Percentiles rank a stretch among this genome's conserved stretches.
Conservation (phyloP, 2,329 filamentous ascomycete genomes). For the Bretziella fagacearum region DNA sequence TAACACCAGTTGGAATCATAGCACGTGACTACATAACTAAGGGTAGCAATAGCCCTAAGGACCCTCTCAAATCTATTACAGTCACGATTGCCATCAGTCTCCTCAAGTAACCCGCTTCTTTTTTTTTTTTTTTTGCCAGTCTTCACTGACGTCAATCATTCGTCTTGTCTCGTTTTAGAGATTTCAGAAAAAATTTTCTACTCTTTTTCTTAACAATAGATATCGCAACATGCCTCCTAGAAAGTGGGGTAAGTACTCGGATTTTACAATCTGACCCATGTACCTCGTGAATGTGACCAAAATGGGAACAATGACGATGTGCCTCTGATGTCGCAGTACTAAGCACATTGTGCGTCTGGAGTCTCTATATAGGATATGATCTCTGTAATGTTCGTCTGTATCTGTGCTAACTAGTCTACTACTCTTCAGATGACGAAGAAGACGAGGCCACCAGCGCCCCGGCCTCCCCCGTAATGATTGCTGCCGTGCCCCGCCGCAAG, state of each 20-base stretch:
- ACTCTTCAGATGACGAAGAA: conserved; percentile 23
- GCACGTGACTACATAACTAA: no score
- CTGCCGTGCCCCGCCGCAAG: conserved; percentile 32
- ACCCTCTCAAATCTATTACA: no score
- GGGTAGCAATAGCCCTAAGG: no score
- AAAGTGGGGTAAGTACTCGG: conserved; percentile 2
- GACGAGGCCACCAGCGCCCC: conserved; percentile 24
- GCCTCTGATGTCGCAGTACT: not conserved
- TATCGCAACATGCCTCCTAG: conserved; percentile 1
- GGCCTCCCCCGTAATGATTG: conserved; percentile 22
- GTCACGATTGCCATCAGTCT: no score
- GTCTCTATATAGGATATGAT: not conserved
- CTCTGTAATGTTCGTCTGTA: not conserved
- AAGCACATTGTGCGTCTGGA: not conserved
- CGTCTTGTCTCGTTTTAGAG: not conserved
- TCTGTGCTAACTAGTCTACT: not conserved
- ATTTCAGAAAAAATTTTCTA: not conserved
- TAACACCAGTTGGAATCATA: no score
- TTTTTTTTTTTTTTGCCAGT: not conserved
- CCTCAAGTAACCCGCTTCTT: no score
- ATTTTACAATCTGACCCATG: conserved; percentile 1
- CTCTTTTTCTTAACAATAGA: not conserved
- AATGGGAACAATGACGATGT: not conserved
- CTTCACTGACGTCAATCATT: not conserved
- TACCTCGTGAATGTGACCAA: not conserved